phyloP scores from a whole-genome alignment of 441 rosid species.

The Aquilaria agallochum region DNA sequence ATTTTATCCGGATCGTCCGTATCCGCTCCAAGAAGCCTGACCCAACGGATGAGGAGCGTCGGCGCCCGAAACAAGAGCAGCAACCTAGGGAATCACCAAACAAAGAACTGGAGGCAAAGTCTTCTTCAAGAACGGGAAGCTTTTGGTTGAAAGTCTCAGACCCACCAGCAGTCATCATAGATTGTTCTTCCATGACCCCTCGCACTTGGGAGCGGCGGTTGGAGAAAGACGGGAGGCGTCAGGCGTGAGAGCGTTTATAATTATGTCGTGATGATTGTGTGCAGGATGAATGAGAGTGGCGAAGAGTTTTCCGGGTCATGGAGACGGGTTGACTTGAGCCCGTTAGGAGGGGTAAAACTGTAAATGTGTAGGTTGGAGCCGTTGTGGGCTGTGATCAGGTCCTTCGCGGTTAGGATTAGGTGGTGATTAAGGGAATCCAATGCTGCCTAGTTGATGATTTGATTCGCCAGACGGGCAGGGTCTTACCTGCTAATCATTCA shows the following conservation, averaged over 20 bases:
- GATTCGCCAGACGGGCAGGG: too few species aligned
- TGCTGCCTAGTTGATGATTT: too few species aligned
- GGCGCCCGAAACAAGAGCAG: conserved; percentile 44
- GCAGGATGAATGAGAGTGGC: too few species aligned
- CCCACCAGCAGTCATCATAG: too few species aligned
- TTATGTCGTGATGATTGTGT: too few species aligned
- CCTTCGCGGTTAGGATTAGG: not conserved
- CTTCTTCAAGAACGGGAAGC: conserved; percentile 10
- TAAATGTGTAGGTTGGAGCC: not conserved
- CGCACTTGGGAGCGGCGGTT: too few species aligned
- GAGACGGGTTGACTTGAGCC: too few species aligned
- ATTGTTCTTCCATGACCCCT: not conserved
- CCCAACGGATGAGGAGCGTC: conserved; percentile 32
- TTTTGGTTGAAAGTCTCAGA: not conserved
- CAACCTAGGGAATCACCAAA: conserved; percentile 28
- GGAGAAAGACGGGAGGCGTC: too few species aligned
- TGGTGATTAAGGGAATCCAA: conserved; percentile 1
- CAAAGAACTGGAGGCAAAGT: conserved; percentile 16
- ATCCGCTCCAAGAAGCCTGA: conserved; percentile 53
- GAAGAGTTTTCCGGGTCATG: too few species aligned
- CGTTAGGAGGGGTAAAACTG: too few species aligned
- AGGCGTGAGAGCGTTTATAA: too few species aligned
- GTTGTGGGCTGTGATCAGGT: conserved; percentile 4
- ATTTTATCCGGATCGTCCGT: conserved; percentile 20
- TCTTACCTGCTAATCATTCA: too few species aligned